phyloP scores from a whole-genome alignment of 2,329 filamentous ascomycete genomes.

The Blastomyces gilchristii region DNA sequence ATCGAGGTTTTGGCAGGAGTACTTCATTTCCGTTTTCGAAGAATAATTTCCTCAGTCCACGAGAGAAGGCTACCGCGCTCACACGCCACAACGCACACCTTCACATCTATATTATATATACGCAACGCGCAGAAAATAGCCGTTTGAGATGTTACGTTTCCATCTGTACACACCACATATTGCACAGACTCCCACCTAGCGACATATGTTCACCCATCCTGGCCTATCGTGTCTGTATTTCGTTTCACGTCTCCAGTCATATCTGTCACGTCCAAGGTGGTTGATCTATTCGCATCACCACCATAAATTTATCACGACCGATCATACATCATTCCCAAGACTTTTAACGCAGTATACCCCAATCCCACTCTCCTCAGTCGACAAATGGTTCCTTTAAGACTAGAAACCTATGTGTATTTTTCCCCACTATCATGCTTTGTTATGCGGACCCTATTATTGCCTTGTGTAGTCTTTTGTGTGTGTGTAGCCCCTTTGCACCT shows the following conservation, averaged over 20 bases:
- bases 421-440: neutral
- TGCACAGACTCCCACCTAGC: neutral
- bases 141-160: neutral
- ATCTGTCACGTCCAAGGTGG: neutral
- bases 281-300: neutral
- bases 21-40: neutral
- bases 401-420: neutral
- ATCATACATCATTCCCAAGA: neutral
- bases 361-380: neutral
- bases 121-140: neutral
- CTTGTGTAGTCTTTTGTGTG: neutral
- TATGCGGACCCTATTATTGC: neutral
- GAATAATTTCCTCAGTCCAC: neutral
- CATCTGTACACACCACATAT: neutral
- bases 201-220: neutral
- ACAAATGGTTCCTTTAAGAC: neutral
- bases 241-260: neutral
- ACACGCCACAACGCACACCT: neutral
- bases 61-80: neutral
- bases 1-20: neutral
- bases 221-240: neutral
- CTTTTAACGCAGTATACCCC: neutral
- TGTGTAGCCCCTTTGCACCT: neutral
- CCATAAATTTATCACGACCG: neutral
- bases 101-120: neutral